Percentiles rank a stretch among this genome's conserved stretches.
These are phyloP conservation scores for Plantago rigida DNA, from an alignment of 305 asterid genomes.

Conservation along the genomic window DNA sequence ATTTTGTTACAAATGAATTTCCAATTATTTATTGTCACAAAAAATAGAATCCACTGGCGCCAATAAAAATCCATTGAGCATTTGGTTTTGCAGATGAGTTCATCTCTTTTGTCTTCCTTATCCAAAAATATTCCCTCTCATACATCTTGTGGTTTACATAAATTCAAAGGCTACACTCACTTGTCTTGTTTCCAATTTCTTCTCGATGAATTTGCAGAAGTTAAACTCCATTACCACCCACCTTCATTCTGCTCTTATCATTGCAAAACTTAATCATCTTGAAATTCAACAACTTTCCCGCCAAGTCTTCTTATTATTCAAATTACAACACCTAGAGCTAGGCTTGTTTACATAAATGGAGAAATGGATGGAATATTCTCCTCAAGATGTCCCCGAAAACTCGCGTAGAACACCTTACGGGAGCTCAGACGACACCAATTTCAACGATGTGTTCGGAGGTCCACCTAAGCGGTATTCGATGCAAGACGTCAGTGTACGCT, in stretches of 20 bases:
- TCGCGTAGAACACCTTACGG: constrained; percentile 21
- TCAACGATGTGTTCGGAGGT: constrained; percentile 80
- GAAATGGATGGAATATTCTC: constrained; percentile 32
- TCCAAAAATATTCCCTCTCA: constrained; percentile 28
- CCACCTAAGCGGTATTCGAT: constrained; percentile 74
- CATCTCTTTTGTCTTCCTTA: constrained; percentile 34
- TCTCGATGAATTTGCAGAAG: not conserved
- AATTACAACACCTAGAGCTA: not conserved
- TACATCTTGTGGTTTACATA: constrained; percentile 49
- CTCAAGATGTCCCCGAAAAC: constrained; percentile 20
- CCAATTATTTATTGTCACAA: constrained; percentile 12
- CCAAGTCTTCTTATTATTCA: constrained; percentile 25
- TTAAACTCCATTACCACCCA: too few species aligned
- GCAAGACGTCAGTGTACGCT: constrained; percentile 45
- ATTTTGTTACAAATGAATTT: not conserved
- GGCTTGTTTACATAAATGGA: constrained; percentile 30
- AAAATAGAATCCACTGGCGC: constrained; percentile 8
- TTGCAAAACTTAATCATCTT: not conserved
- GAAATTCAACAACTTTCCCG: constrained; percentile 31
- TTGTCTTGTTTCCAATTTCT: constrained; percentile 29
- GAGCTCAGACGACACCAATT: constrained; percentile 49
- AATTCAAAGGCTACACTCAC: constrained; percentile 29
- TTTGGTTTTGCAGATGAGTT: constrained; percentile 14
- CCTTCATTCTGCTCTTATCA: too few species aligned
- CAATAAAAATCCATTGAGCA: constrained; percentile 12